Conservation (phyloP, 805 yeast genomes). For the Yamadazyma sp. region DNA sequence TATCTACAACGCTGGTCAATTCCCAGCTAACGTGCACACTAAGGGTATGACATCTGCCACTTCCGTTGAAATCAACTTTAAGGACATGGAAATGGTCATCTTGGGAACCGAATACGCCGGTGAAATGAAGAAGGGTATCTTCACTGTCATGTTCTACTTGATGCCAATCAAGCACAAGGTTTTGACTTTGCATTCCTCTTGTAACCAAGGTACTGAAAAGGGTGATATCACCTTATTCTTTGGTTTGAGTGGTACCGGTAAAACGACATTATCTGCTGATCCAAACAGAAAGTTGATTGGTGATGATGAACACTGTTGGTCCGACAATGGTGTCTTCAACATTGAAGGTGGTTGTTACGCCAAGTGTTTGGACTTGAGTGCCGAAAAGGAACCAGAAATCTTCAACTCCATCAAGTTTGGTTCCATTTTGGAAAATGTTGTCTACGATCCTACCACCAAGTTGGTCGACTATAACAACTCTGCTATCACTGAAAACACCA, state of each 20-base stretch:
- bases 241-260: slow-evolving; percentile 97
- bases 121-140: slow-evolving; percentile 99
- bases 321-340: slow-evolving; percentile 96
- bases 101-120: slow-evolving; percentile 99
- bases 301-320: slow-evolving; percentile 99
- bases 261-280: slow-evolving; percentile 95
- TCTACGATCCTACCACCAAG: slow-evolving; percentile 75
- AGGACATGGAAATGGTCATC: slow-evolving; percentile 97
- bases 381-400: slow-evolving; percentile 96
- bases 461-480: slow-evolving; percentile 82
- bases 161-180: slow-evolving; percentile 94
- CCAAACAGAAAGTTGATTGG: slow-evolving; percentile 92
- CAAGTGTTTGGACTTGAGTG: slow-evolving; percentile 85
- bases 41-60: slow-evolving; percentile 97
- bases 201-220: slow-evolving; percentile 79
- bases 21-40: slow-evolving; percentile 96
- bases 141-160: slow-evolving; percentile 97
- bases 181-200: slow-evolving; percentile 91
- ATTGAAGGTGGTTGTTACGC: slow-evolving; percentile 99
- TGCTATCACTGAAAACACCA: slow-evolving; percentile 90
- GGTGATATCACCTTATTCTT: slow-evolving; percentile 94
- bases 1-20: slow-evolving; percentile 97
- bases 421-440: slow-evolving; percentile 90
- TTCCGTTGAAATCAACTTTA: slow-evolving; percentile 93
- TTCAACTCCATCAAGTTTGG: slow-evolving; percentile 94